phyloP scores from a whole-genome alignment of 2,329 filamentous ascomycete species.

The Zopfia rhizophila region DNA sequence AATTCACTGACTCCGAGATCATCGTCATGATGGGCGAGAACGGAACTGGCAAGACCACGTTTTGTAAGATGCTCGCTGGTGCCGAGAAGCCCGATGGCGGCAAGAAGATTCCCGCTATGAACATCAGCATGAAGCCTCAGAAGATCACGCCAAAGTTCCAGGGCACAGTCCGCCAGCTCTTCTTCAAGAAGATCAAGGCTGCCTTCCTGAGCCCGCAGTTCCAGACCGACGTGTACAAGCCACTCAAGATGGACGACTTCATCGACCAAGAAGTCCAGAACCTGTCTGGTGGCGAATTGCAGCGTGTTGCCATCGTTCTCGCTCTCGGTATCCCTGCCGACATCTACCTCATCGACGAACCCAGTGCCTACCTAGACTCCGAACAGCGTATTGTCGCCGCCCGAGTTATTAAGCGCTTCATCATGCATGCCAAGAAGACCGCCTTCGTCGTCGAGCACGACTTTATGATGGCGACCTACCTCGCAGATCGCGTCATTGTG shows the following conservation, averaged over 20 bases:
- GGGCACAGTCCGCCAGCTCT: conserved; percentile 94
- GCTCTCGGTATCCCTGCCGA: conserved; percentile 96
- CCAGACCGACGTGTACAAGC: conserved; percentile 99
- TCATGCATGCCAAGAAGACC: conserved; percentile 99
- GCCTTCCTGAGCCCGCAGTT: conserved; percentile 97
- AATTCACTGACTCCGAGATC: conserved; percentile 98
- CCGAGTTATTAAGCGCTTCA: conserved; percentile 99
- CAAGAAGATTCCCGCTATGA: conserved; percentile 86
- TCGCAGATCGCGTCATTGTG: conserved; percentile 95
- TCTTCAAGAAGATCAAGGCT: conserved; percentile 99
- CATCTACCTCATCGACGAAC: conserved; percentile 98
- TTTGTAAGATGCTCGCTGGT: conserved; percentile 95
- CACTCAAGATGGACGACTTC: conserved; percentile 98
- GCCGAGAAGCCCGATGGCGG: conserved; percentile 88
- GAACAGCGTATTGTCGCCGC: conserved; percentile 98
- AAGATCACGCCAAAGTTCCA: conserved; percentile 99
- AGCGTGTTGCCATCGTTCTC: conserved; percentile 97
- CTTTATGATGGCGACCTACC: conserved; percentile 93
- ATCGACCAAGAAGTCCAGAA: conserved; percentile 99
- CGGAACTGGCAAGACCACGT: conserved; percentile 98
- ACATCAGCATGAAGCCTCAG: conserved; percentile 99
- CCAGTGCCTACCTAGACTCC: conserved; percentile 85
- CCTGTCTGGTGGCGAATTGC: conserved; percentile 98
- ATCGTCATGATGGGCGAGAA: conserved; percentile 99
- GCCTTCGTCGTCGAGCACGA: conserved; percentile 99